Conservation (phyloP, 208 protist genomes). For the Trichomonas vaginalis region DNA sequence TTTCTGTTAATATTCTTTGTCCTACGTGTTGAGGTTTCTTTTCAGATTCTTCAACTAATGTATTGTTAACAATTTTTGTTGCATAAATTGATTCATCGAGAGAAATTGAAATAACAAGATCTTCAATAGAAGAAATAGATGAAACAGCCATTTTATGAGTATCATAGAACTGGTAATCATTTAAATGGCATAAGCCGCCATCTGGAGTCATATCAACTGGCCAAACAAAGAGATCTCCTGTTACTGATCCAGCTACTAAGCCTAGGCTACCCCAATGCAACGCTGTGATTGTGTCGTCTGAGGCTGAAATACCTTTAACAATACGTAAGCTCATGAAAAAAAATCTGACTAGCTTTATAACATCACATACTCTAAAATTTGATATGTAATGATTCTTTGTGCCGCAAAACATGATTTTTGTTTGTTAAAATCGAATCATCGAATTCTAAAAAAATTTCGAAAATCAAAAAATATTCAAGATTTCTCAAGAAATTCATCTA, state of each 20-base stretch:
- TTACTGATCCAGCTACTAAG: neutral
- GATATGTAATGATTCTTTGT: too few relatives aligned
- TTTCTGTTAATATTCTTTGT: neutral
- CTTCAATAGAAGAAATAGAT: neutral
- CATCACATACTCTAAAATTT: neutral
- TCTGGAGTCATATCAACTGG: neutral
- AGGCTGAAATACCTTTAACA: neutral
- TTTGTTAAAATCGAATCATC: too few relatives aligned
- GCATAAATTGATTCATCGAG: neutral
- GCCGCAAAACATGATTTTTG: too few relatives aligned
- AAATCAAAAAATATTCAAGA: too few relatives aligned
- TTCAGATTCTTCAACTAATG: neutral
- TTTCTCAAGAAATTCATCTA: neutral
- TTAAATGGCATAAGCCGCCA: neutral
- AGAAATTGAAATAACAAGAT: neutral
- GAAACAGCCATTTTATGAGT: neutral
- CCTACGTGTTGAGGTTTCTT: neutral
- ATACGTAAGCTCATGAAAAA: neutral
- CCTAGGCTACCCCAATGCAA: neutral
- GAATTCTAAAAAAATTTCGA: too few relatives aligned
- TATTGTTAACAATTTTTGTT: neutral
- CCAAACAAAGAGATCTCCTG: neutral
- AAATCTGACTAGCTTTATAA: neutral
- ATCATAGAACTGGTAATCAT: neutral
- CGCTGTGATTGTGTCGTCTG: neutral